Percentiles rank a stretch among this genome's conserved stretches.
phyloP scores from a whole-genome alignment of 2,329 filamentous ascomycete species.

The Albifimbria verrucaria region DNA sequence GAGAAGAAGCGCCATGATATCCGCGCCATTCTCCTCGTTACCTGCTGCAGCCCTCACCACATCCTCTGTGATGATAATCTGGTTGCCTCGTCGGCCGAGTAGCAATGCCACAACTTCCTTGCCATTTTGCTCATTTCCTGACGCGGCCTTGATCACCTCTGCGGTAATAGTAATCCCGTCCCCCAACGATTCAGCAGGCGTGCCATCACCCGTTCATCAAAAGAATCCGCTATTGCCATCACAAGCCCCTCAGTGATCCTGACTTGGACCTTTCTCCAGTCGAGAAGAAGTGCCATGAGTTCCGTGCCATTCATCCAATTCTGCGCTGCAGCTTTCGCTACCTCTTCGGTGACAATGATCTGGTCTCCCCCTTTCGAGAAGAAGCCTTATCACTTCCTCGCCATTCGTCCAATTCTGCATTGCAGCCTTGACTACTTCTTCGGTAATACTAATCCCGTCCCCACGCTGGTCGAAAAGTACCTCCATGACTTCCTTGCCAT shows the following conservation, averaged over 20 bases:
- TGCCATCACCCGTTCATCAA: too few relatives aligned
- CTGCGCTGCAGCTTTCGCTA: slow-evolving; percentile 3
- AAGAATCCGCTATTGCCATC: too few relatives aligned
- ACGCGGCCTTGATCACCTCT: too few relatives aligned
- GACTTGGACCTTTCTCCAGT: not conserved
- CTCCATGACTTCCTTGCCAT: not conserved
- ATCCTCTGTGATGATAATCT: too few relatives aligned
- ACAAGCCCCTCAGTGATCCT: not conserved
- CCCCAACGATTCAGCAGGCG: too few relatives aligned
- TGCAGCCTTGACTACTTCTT: not conserved
- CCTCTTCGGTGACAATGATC: slow-evolving; percentile 7
- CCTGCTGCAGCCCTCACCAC: too few relatives aligned
- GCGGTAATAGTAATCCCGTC: too few relatives aligned
- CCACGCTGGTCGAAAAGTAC: not conserved
- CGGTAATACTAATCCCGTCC: not conserved
- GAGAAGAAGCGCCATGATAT: too few relatives aligned
- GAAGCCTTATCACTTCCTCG: slow-evolving; percentile 5
- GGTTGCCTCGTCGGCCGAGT: too few relatives aligned
- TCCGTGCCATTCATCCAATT: slow-evolving; percentile 5
- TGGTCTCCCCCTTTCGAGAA: slow-evolving; percentile 8
- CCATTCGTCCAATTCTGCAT: slow-evolving; percentile 2
- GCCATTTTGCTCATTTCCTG: too few relatives aligned
- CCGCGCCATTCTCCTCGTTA: too few relatives aligned
- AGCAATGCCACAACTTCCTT: too few relatives aligned
- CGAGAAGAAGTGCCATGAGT: slow-evolving; percentile 6